These are phyloP conservation scores for Penicillium sp. DNA, from an alignment of 2,329 filamentous ascomycete species.

Conservation along the genomic window DNA sequence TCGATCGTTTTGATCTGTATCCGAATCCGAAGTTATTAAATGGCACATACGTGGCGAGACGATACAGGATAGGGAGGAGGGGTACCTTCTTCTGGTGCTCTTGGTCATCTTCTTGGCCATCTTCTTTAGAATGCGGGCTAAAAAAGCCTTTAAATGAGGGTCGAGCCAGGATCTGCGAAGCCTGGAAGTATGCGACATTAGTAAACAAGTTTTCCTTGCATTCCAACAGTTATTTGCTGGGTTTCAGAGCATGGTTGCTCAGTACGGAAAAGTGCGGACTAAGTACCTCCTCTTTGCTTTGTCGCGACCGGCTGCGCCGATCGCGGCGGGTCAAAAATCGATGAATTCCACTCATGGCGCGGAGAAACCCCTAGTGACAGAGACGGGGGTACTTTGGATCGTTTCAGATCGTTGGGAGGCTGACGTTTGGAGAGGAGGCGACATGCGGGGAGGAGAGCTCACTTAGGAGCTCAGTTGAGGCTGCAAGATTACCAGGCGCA, in stretches of 20 bases:
- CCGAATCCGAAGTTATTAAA: slow-evolving; percentile 14
- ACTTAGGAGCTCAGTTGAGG: slow-evolving; percentile 28
- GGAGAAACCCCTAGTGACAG: not conserved
- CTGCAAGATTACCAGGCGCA: slow-evolving; percentile 32
- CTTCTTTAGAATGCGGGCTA: slow-evolving; percentile 26
- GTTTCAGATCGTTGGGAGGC: slow-evolving; percentile 10
- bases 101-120: slow-evolving; percentile 28
- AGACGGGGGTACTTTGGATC: slow-evolving; percentile 2
- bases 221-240: not conserved
- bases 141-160: slow-evolving; percentile 39
- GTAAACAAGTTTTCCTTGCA: slow-evolving; percentile 4
- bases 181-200: slow-evolving; percentile 18
- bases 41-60: not conserved
- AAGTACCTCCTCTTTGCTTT: slow-evolving; percentile 39
- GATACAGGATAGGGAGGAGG: not conserved
- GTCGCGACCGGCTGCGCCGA: slow-evolving; percentile 34
- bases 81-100: slow-evolving; percentile 42
- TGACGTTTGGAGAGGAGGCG: slow-evolving; percentile 13
- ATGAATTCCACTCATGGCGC: slow-evolving; percentile 47
- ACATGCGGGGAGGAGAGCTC: slow-evolving; percentile 29
- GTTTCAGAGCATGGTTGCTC: not conserved
- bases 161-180: slow-evolving; percentile 27
- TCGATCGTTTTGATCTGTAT: slow-evolving; percentile 57
- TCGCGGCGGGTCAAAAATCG: slow-evolving; percentile 47
- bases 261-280: not conserved